These are phyloP conservation scores for Cadophora gregata DNA, from an alignment of 2,329 filamentous ascomycete genomes.

Conservation along the genomic window DNA sequence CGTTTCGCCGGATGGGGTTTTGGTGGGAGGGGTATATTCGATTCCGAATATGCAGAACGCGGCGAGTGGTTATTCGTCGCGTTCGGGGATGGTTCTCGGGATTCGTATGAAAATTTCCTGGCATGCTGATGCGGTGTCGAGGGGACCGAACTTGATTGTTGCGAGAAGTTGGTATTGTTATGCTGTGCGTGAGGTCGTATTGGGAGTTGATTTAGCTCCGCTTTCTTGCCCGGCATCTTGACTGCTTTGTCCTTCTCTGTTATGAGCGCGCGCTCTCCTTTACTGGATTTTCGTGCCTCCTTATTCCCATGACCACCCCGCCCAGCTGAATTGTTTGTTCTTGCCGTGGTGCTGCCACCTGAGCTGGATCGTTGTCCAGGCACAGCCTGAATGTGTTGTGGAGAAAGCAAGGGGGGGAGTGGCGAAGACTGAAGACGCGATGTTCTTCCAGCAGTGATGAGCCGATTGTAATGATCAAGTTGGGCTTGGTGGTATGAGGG, in stretches of 20 bases:
- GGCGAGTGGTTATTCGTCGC: conserved; percentile 82
- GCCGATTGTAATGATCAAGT: conserved; percentile 69
- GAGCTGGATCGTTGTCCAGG: conserved; percentile 59
- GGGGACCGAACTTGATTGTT: conserved; percentile 87
- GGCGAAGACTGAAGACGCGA: conserved; percentile 62
- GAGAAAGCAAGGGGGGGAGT: conserved; percentile 60
- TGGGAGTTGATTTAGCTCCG: conserved; percentile 41
- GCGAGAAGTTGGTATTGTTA: conserved; percentile 57
- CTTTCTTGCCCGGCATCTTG: conserved; percentile 44
- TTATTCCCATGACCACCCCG: conserved; percentile 63
- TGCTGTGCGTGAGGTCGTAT: conserved; percentile 47
- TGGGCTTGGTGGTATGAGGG: conserved; percentile 65
- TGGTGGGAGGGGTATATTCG: conserved; percentile 74
- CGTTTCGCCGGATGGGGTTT: conserved; percentile 65
- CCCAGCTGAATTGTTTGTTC: conserved; percentile 55
- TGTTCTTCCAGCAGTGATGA: conserved; percentile 58
- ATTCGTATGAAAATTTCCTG: conserved; percentile 80
- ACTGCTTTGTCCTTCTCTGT: conserved; percentile 58
- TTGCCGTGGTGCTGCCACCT: conserved; percentile 48
- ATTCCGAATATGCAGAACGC: conserved; percentile 88
- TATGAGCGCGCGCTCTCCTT: conserved; percentile 67
- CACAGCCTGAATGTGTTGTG: conserved; percentile 61
- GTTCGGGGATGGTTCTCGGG: conserved; percentile 80
- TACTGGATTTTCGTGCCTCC: conserved; percentile 59
- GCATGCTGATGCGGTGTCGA: conserved; percentile 92